Conservation (phyloP, 2,329 filamentous ascomycete species). For the Ceratocystis diversiconidia region DNA sequence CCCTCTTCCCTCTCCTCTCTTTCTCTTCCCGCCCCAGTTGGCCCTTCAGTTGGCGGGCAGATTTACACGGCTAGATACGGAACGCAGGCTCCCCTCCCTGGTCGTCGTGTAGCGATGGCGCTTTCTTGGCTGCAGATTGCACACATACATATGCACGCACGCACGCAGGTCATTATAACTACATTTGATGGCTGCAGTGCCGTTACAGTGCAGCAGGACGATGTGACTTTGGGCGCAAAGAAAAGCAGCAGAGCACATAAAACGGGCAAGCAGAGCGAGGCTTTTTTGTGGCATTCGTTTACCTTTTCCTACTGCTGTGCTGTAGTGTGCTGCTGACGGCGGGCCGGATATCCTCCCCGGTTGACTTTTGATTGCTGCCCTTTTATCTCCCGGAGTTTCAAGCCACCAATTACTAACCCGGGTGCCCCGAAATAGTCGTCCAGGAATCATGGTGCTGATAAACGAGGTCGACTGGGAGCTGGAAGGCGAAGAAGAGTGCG, state of each 20-base stretch:
- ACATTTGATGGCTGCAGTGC: not conserved
- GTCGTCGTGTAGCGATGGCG: not conserved
- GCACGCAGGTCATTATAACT: not conserved
- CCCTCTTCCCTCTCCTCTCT: too few relatives aligned
- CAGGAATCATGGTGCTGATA: conserved; percentile 88
- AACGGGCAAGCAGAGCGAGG: not conserved
- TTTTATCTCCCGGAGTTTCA: not conserved
- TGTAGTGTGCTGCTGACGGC: not conserved
- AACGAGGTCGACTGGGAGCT: conserved; percentile 98
- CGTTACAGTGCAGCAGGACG: not conserved
- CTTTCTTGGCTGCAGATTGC: not conserved
- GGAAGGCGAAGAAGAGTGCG: conserved; percentile 84
- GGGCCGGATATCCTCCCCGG: not conserved
- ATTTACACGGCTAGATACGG: too few relatives aligned
- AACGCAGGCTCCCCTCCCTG: not conserved
- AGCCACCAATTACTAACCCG: conserved; percentile 20
- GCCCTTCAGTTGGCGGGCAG: not conserved
- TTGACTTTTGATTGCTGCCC: not conserved
- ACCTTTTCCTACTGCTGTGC: not conserved
- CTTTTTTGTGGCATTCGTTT: not conserved
- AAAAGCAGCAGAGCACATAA: not conserved
- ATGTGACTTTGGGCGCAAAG: not conserved
- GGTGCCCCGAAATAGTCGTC: conserved; percentile 47
- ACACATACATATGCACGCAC: too few relatives aligned
- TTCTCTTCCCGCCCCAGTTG: not conserved